These are phyloP conservation scores for Sanghuangporus sanghuang DNA, from an alignment of 1,284 basidiomycete genomes.

Conservation along the genomic window DNA sequence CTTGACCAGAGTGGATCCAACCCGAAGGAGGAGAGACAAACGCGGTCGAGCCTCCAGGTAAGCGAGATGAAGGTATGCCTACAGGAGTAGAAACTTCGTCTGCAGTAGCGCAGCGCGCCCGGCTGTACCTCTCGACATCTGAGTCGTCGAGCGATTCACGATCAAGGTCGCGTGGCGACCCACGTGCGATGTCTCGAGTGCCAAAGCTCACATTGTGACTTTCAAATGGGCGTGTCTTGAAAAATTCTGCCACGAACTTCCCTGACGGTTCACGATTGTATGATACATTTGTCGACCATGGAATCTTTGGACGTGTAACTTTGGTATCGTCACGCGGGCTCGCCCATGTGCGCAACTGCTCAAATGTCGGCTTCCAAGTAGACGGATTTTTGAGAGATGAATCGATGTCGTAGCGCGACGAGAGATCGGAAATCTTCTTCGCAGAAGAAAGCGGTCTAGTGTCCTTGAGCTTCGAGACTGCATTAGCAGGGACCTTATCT, in stretches of 20 bases:
- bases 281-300: background rate
- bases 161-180: slow-evolving; percentile 10
- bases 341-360: slow-evolving; percentile 15
- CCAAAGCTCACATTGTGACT: slow-evolving; percentile 5
- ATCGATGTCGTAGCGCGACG: slow-evolving; percentile 52
- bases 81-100: background rate
- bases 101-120: background rate
- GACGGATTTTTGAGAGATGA: slow-evolving; percentile 45
- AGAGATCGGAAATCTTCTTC: slow-evolving; percentile 31
- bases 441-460: slow-evolving; percentile 18
- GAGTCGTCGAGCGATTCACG: background rate
- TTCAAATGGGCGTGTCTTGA: slow-evolving; percentile 3
- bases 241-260: background rate
- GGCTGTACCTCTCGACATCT: background rate
- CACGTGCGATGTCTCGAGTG: background rate
- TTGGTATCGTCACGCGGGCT: background rate
- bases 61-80: slow-evolving; percentile 26
- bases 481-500: background rate
- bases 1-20: slow-evolving; percentile 11
- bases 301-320: background rate
- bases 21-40: slow-evolving; percentile 28
- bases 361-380: slow-evolving; percentile 10
- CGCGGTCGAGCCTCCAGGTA: slow-evolving; percentile 24
- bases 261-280: background rate
- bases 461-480: background rate